Conservation (phyloP, 257 asterid species). For the Asclepias syriaca region DNA sequence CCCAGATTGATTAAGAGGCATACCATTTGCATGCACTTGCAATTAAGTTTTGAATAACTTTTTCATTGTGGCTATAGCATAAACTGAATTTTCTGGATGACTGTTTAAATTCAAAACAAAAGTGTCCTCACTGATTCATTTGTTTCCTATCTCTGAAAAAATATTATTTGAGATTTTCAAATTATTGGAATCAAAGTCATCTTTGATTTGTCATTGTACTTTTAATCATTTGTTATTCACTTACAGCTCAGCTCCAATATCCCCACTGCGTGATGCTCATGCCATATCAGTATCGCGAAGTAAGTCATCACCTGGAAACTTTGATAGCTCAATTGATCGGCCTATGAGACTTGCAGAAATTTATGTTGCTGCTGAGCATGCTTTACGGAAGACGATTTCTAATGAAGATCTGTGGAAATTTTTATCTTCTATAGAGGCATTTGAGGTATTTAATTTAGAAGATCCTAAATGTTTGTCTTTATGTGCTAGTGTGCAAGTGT, state of each 20-base stretch:
- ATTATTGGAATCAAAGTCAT: not conserved
- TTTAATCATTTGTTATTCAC: slow-evolving; percentile 33
- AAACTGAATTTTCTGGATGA: not conserved
- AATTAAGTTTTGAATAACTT: slow-evolving; percentile 1
- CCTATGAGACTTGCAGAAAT: slow-evolving; percentile 98
- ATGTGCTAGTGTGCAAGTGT: not conserved
- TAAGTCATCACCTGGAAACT: slow-evolving; percentile 79
- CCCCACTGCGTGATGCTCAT: slow-evolving; percentile 42
- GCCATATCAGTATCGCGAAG: slow-evolving; percentile 68
- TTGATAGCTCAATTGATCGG: slow-evolving; percentile 70
- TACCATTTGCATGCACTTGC: not conserved
- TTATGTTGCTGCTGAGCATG: slow-evolving; percentile 91
- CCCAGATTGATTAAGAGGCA: not conserved
- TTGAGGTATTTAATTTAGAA: slow-evolving; percentile 61
- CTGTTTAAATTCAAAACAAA: not conserved
- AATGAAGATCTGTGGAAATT: slow-evolving; percentile 59
- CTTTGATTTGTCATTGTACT: slow-evolving; percentile 6
- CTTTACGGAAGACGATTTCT: slow-evolving; percentile 71
- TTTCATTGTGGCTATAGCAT: not conserved
- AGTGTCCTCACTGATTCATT: not conserved
- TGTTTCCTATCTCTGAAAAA: not conserved
- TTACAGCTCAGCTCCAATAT: slow-evolving; percentile 64
- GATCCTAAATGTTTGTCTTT: slow-evolving; percentile 7
- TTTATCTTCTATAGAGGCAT: slow-evolving; percentile 71
- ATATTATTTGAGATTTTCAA: slow-evolving; percentile 3